A percentile compares a stretch with the other conserved stretches of the same genome.
phyloP scores from a whole-genome alignment of 495 filamentous ascomycete genomes.

The Achaetomiella virescens region DNA sequence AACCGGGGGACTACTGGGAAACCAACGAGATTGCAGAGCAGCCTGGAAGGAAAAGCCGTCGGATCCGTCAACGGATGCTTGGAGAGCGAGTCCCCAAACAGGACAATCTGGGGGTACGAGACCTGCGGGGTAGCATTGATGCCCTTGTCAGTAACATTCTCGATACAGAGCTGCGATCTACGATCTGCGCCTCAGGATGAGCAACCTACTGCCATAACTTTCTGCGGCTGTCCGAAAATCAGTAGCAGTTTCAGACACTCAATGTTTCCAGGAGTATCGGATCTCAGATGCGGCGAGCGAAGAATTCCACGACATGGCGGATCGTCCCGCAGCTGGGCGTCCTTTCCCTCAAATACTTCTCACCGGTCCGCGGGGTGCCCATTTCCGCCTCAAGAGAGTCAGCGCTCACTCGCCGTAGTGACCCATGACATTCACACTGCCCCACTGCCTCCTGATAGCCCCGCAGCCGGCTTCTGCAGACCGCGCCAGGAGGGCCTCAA shows the following conservation, averaged over 20 bases:
- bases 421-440: not conserved
- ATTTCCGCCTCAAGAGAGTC: slow-evolving; percentile 2
- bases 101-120: slow-evolving; percentile 58
- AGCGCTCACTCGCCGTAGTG: not conserved
- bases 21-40: slow-evolving; percentile 62
- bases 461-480: slow-evolving; percentile 7
- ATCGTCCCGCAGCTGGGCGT: not conserved
- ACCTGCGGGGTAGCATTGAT: slow-evolving; percentile 19
- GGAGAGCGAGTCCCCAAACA: slow-evolving; percentile 78
- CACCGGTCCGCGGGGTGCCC: slow-evolving; percentile 3
- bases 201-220: slow-evolving; percentile 23
- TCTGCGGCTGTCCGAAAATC: not conserved
- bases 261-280: not conserved
- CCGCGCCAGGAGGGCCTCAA: not conserved
- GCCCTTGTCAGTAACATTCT: slow-evolving; percentile 13
- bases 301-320: not conserved
- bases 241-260: not conserved
- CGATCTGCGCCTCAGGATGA: not conserved
- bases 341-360: slow-evolving; percentile 6
- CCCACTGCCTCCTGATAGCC: slow-evolving; percentile 1
- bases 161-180: not conserved
- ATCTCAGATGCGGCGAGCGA: not conserved
- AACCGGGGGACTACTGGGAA: not conserved
- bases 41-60: slow-evolving; percentile 65
- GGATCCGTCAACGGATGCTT: slow-evolving; percentile 51